These are phyloP conservation scores for Ustilago hordei DNA, from an alignment of 1,284 basidiomycete genomes.

Conservation along the genomic window DNA sequence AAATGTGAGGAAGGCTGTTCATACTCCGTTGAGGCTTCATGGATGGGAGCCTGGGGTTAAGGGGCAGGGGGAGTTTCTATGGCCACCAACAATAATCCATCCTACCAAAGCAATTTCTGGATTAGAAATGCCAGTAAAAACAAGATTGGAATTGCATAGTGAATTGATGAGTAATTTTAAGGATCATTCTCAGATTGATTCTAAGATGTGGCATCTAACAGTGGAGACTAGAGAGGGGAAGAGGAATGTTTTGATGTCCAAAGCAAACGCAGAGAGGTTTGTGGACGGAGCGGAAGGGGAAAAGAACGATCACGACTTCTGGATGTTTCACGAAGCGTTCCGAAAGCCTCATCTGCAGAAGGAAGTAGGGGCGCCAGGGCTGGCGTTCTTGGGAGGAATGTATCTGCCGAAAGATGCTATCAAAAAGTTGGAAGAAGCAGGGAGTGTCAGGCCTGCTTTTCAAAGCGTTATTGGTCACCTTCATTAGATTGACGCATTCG, in stretches of 20 bases:
- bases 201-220: background rate
- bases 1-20: background rate
- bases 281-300: background rate
- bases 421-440: background rate
- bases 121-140: too few relatives aligned
- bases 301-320: background rate
- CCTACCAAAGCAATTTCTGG: too few relatives aligned
- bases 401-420: background rate
- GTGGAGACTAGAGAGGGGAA: background rate
- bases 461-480: too few relatives aligned
- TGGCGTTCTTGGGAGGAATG: conserved; percentile 9
- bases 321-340: conserved; percentile 1
- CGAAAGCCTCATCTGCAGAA: too few relatives aligned
- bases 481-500: too few relatives aligned
- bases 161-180: too few relatives aligned
- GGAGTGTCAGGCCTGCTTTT: background rate
- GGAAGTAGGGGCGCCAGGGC: background rate
- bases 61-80: background rate
- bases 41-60: background rate
- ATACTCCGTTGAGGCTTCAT: too few relatives aligned
- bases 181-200: too few relatives aligned
- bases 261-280: background rate
- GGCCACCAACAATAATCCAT: background rate
- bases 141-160: too few relatives aligned
- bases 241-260: background rate